Percentiles rank a stretch among this genome's conserved stretches.
phyloP scores from a whole-genome alignment of 805 yeast species.

The Zygoascus flipseniorum region DNA sequence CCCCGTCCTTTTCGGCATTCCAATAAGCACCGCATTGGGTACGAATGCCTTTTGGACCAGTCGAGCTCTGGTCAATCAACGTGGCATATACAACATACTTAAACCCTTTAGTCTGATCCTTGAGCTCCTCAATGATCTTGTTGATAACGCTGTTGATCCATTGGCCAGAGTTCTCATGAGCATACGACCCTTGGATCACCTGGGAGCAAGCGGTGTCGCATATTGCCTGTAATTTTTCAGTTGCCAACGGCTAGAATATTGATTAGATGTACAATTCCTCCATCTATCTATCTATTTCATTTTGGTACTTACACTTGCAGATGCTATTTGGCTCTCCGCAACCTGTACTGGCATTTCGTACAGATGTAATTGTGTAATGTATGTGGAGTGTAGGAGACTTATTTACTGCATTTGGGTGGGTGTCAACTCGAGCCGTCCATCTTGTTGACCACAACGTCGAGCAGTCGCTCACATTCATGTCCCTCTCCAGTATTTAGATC shows the following conservation, averaged over 20 bases:
- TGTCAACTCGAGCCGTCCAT: no score
- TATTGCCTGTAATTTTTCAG: neutral
- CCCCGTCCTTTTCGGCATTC: conserved; percentile 21
- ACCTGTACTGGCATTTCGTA: neutral
- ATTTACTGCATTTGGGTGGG: no score
- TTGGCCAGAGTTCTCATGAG: conserved; percentile 8
- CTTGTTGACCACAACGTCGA: conserved; percentile 48
- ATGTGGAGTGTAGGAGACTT: no score
- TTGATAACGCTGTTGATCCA: conserved; percentile 13
- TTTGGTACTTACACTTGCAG: neutral
- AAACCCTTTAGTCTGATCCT: conserved; percentile 13
- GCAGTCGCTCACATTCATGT: conserved; percentile 58
- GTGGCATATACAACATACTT: conserved; percentile 18
- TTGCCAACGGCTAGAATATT: neutral
- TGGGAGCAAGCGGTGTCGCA: neutral
- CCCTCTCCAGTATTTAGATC: conserved; percentile 60
- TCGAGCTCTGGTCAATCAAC: conserved; percentile 10
- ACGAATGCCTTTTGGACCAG: conserved; percentile 18
- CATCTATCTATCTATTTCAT: neutral
- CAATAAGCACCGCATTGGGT: conserved; percentile 16
- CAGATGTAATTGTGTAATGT: no score
- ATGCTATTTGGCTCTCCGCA: neutral
- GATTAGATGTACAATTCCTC: neutral
- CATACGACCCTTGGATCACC: conserved; percentile 4
- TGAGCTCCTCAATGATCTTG: conserved; percentile 4